Evolutionary conservation across 768 basidiomycete genomes (phyloP).

Genomic region (Megacollybia marginata): DNA sequence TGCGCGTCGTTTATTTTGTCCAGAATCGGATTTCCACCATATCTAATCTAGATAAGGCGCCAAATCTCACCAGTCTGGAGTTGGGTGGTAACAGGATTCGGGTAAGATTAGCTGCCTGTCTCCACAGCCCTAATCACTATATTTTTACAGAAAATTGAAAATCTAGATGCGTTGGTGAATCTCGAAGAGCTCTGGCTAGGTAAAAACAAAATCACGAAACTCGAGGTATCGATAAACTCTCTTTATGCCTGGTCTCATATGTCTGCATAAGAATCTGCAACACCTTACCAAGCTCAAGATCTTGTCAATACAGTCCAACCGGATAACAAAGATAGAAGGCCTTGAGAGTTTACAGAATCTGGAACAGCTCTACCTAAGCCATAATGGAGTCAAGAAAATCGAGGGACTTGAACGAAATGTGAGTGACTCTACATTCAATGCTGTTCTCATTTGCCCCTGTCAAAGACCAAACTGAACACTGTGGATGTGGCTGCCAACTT

Average conservation of each 20-base stretch:
- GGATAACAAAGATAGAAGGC: conserved; percentile 82
- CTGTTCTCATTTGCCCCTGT: neutral
- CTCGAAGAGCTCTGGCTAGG: conserved; percentile 95
- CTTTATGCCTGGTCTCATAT: neutral
- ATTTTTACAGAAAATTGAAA: conserved; percentile 72
- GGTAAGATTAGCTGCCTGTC: conserved; percentile 34
- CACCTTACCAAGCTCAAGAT: conserved; percentile 71
- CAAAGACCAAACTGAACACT: conserved; percentile 63
- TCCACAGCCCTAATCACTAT: neutral
- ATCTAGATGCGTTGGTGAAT: conserved; percentile 69
- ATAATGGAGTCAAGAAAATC: conserved; percentile 80
- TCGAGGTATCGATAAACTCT: conserved; percentile 51
- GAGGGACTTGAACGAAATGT: conserved; percentile 87
- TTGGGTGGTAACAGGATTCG: conserved; percentile 90
- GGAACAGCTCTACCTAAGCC: conserved; percentile 89
- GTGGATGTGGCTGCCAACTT: conserved; percentile 87
- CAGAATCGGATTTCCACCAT: conserved; percentile 92
- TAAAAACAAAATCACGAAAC: conserved; percentile 90
- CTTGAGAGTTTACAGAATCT: conserved; percentile 66
- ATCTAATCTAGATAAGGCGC: conserved; percentile 47
- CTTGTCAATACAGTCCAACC: conserved; percentile 88
- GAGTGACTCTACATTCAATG: conserved; percentile 11
- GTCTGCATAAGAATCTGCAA: conserved; percentile 49
- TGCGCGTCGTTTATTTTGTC: conserved; percentile 85
- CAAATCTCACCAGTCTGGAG: conserved; percentile 73